Evolutionary conservation across 2,329 filamentous ascomycete species (phyloP).

Genomic region (Aspergillus sclerotialis): DNA sequence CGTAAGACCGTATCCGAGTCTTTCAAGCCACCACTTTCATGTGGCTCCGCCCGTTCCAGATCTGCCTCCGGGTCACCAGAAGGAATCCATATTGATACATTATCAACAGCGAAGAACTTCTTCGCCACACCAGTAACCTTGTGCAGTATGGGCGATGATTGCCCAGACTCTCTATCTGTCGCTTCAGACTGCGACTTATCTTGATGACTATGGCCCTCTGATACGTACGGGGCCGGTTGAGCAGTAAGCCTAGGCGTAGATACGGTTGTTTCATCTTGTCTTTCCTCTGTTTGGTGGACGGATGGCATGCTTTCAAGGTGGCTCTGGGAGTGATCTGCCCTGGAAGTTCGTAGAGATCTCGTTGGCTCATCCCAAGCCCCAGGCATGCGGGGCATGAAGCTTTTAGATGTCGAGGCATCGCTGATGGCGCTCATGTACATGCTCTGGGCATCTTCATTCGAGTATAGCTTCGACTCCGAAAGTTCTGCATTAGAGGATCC

Average conservation of each 20-base stretch:
- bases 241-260: conserved; percentile 25
- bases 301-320: conserved; percentile 2
- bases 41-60: conserved; percentile 3
- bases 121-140: conserved; percentile 25
- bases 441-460: conserved; percentile 44
- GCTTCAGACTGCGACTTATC: conserved; percentile 6
- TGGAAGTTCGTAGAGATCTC: conserved; percentile 7
- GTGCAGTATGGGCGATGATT: conserved; percentile 11
- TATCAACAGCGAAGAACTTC: conserved; percentile 27
- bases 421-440: conserved; percentile 53
- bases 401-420: conserved; percentile 22
- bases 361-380: conserved; percentile 36
- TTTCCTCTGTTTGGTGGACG: too few relatives aligned
- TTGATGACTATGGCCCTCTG: conserved; percentile 6
- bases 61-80: conserved; percentile 11
- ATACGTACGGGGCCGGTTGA: conserved; percentile 10
- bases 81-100: conserved; percentile 30
- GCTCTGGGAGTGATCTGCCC: conserved; percentile 4
- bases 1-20: conserved; percentile 14
- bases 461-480: conserved; percentile 41
- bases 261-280: conserved; percentile 10
- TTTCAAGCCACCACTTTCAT: conserved; percentile 12
- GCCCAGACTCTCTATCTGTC: conserved; percentile 10
- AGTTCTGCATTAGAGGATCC: conserved; percentile 29
- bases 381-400: conserved; percentile 31